Conservation (phyloP, 768 basidiomycete species). For the Phylloporus arenicola region DNA sequence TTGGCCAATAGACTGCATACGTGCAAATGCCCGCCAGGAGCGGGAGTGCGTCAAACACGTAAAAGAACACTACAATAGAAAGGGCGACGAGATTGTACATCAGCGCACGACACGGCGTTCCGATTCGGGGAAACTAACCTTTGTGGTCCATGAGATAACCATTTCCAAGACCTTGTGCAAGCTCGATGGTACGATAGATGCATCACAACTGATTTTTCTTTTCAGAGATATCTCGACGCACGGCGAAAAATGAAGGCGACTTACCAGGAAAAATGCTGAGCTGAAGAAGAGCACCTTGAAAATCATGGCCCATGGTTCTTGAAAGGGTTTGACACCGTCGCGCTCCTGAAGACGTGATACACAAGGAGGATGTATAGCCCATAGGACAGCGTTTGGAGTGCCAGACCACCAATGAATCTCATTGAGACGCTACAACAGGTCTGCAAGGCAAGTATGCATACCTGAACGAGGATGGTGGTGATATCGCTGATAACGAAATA, state of each 20-base stretch:
- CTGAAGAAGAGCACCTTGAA: constrained; percentile 21
- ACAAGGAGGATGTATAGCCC: constrained; percentile 14
- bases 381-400: constrained; percentile 24
- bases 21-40: constrained; percentile 21
- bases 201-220: constrained; percentile 19
- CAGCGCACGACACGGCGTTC: neutral
- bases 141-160: constrained; percentile 22
- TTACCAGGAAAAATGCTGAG: constrained; percentile 23
- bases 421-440: neutral
- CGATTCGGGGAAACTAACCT: constrained; percentile 6
- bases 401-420: constrained; percentile 17
- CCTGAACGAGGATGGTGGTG: constrained; percentile 27
- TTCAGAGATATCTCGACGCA: neutral
- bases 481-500: constrained; percentile 28
- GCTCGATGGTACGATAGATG: constrained; percentile 26
- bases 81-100: neutral
- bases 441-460: neutral
- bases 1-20: constrained; percentile 27
- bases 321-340: too few species aligned
- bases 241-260: neutral
- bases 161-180: constrained; percentile 12
- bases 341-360: too few species aligned
- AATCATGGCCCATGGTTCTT: neutral
- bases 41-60: constrained; percentile 27
- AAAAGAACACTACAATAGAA: constrained; percentile 22